phyloP scores from a whole-genome alignment of 2,329 filamentous ascomycete genomes.

The Epichloe baconii region DNA sequence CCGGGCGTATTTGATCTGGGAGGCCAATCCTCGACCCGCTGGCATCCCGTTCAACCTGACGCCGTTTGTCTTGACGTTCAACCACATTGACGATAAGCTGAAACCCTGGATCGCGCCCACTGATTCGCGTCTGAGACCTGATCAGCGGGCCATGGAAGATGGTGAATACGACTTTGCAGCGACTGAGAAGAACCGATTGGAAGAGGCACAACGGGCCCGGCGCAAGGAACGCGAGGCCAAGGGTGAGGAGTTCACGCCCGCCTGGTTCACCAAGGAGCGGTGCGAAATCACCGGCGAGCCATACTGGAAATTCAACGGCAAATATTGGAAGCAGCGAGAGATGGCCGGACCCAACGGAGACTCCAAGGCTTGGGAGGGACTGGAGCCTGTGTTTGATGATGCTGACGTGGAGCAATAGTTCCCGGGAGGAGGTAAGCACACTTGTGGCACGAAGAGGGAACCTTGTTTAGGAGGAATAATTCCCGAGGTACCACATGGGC shows the following conservation, averaged over 20 bases:
- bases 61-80: conserved; percentile 88
- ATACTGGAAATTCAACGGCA: conserved; percentile 79
- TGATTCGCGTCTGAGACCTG: conserved; percentile 81
- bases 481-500: too few species aligned
- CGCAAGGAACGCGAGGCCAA: conserved; percentile 58
- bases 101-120: conserved; percentile 71
- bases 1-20: conserved; percentile 84
- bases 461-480: too few species aligned
- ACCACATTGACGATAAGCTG: conserved; percentile 79
- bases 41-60: conserved; percentile 96
- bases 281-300: conserved; percentile 75
- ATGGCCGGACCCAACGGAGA: conserved; percentile 48
- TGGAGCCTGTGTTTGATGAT: conserved; percentile 61
- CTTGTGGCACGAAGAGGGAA: background rate
- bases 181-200: conserved; percentile 83
- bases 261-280: conserved; percentile 67
- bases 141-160: conserved; percentile 97
- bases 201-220: conserved; percentile 76
- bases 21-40: conserved; percentile 66
- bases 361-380: conserved; percentile 47
- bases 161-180: conserved; percentile 93
- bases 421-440: background rate
- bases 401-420: conserved; percentile 12
- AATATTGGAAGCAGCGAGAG: conserved; percentile 73
- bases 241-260: conserved; percentile 71